Conservation (phyloP, 495 filamentous ascomycete genomes). For the Darksidea phi region DNA sequence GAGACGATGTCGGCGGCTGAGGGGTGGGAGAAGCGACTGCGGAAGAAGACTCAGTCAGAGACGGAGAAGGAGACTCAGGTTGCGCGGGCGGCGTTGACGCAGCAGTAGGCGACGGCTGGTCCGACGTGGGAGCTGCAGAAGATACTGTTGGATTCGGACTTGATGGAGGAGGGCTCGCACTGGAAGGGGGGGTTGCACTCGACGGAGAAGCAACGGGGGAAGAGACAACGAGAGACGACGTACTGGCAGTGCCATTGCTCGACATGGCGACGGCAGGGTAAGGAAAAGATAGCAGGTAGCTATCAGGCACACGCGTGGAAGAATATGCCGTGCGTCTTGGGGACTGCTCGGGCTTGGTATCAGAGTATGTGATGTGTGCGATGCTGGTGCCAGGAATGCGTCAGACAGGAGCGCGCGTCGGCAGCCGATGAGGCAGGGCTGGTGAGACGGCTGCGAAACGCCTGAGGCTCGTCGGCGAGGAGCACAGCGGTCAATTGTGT, state of each 20-base stretch:
- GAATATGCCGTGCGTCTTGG: background rate
- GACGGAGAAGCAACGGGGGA: constrained; percentile 6
- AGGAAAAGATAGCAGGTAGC: background rate
- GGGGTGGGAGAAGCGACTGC: constrained; percentile 2
- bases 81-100: constrained; percentile 1
- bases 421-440: background rate
- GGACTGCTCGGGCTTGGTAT: background rate
- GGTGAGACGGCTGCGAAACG: background rate
- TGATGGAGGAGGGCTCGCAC: background rate
- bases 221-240: constrained; percentile 25
- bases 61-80: too few species aligned
- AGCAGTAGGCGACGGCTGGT: background rate
- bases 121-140: constrained; percentile 7
- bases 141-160: background rate
- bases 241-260: constrained; percentile 14
- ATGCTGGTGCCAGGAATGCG: background rate
- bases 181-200: background rate
- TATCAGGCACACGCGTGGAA: background rate
- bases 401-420: background rate
- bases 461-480: background rate
- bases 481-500: background rate
- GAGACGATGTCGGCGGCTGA: constrained; percentile 9
- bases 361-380: background rate
- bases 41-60: constrained; percentile 6
- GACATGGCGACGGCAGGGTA: constrained; percentile 1